Evolutionary conservation across 306 rosid species (phyloP), one percentile per base, ranked within the genome.

Genomic region (Vigna unguiculata): DNA sequence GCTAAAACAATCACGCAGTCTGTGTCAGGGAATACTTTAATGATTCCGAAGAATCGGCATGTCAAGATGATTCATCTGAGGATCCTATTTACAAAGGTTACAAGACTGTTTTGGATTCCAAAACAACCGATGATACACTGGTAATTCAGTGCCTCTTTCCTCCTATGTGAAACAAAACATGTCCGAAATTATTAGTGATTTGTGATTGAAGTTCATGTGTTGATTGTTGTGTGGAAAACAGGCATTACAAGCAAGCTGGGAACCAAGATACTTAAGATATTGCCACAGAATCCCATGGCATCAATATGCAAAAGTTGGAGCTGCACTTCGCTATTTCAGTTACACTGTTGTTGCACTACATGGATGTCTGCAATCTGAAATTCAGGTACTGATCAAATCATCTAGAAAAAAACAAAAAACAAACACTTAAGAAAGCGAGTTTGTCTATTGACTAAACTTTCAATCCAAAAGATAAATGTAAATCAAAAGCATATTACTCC

Each of bases 231-330:
- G 45, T 52, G 55, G 75, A 81, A 68, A 64, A 57, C 83, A 94
- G 98, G 97, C 98, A 68, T 74, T 87, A 47, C 86, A 91, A 77
- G 97, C 98, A 78, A 92, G 91, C 76, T 94, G 98, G 98, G 98
- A 94, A 84, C 98, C 98, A 32, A 90, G 96, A 81, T 95, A 84
- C 83, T 84, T 92, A 41, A 85, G 86, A 75, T 85, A 80, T 48
- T 92, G 91, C 51, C 78, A 84, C 75, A 83, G 77, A 71, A 74
- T 86, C 58, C 98, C 98, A 40, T 90, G 95, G 93, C 91, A 90
- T 86, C 96, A 82, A 60, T 94, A 94, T 59, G 91, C 88, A 57
- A 94, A 84, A 82, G 76, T 94, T 1, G 98, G 97, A 75, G 82
- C 80, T 40, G 90, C 92, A 80, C 93, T 94, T 85, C 98, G 98